Base-by-base conservation (phyloP, 148 eudicot species). In the Vaccinium myrtillus region DNA sequence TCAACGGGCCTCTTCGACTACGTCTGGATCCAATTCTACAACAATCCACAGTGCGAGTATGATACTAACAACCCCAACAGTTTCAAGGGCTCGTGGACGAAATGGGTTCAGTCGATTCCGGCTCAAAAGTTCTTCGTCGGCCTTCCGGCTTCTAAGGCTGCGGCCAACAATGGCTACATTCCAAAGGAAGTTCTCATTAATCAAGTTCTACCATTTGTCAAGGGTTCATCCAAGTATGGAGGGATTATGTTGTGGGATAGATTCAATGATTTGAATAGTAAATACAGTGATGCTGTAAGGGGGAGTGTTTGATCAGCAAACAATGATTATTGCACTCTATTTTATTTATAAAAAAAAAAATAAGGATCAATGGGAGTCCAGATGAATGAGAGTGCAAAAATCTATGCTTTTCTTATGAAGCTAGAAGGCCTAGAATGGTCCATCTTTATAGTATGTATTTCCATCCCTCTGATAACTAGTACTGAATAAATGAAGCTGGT, bases 161-260 rank as follows among this genome's bases (percentile, higher is more conserved):
- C 89, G 2, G 87, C 89, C 3, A 27, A 43, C 5, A 69, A 75
- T 1, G 87, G 89, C n/a, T 87, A 82, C 53, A 81, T 87, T 15
- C 77, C 87, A 16, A 80, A 83, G 12, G 83, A 82, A 39, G 84
- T 77, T 16, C 83, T 87, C 3, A 82, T 36, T 30, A 48, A 69
- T n/a, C 85, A 85, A 73, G 83, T 87, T 79, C 78, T 87, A 46
- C 87, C 87, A 13, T 12, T 56, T n/a, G 80, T 87, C 58, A 85
- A 85, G 83, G 32, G 30, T 39, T 78, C 87, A 11, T 43, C 81
- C 0, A 85, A 82, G 49, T 87, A 87, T 36, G 89, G 87, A 69
- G 89, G 89, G 49, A 75, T 87, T 2, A 87, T 87, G 89, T 70
- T 87, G 4, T 85, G 85, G 87, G 53, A 74, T 32, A 87, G 73